phyloP scores from a whole-genome alignment of 495 filamentous ascomycete genomes.

The Tuber magnatum region DNA sequence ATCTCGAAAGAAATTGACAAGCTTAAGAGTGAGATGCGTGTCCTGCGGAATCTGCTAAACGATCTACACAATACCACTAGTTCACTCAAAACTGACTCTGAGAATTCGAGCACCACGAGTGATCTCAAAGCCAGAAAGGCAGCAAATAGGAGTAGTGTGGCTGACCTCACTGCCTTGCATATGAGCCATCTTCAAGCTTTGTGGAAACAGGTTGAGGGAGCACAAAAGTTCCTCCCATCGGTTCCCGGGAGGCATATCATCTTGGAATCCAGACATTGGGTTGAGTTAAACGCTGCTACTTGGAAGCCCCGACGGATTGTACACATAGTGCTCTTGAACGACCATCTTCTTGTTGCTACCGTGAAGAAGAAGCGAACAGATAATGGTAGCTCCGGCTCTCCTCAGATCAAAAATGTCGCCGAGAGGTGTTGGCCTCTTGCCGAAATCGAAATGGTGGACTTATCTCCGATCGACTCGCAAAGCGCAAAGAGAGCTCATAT shows the following conservation, averaged over 20 bases:
- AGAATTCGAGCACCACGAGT: constrained; percentile 42
- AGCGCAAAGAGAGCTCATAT: constrained; percentile 57
- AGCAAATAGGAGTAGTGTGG: constrained; percentile 72
- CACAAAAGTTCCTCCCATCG: constrained; percentile 91
- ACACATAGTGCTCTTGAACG: constrained; percentile 86
- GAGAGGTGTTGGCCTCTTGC: constrained; percentile 91
- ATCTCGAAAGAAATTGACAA: constrained; percentile 99
- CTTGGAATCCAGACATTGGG: constrained; percentile 81
- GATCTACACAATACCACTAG: constrained; percentile 53
- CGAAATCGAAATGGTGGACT: constrained; percentile 88
- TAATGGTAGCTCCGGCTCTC: constrained; percentile 48
- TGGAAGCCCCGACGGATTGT: constrained; percentile 83
- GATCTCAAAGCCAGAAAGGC: constrained; percentile 52
- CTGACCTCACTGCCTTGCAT: constrained; percentile 93
- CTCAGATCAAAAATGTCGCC: constrained; percentile 72
- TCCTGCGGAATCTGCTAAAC: constrained; percentile 76
- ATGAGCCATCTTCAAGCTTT: constrained; percentile 76
- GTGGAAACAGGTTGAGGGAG: constrained; percentile 93
- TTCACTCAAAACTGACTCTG: constrained; percentile 38
- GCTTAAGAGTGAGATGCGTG: constrained; percentile 91
- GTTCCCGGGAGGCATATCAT: constrained; percentile 85
- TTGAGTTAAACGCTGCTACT: constrained; percentile 92
- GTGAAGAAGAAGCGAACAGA: constrained; percentile 85
- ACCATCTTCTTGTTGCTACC: constrained; percentile 83
- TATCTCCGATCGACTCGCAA: constrained; percentile 55